A percentile compares a stretch with the other conserved stretches of the same genome.
Evolutionary conservation across 2,329 filamentous ascomycete genomes (phyloP).

Genomic region (Fusarium longipes): DNA sequence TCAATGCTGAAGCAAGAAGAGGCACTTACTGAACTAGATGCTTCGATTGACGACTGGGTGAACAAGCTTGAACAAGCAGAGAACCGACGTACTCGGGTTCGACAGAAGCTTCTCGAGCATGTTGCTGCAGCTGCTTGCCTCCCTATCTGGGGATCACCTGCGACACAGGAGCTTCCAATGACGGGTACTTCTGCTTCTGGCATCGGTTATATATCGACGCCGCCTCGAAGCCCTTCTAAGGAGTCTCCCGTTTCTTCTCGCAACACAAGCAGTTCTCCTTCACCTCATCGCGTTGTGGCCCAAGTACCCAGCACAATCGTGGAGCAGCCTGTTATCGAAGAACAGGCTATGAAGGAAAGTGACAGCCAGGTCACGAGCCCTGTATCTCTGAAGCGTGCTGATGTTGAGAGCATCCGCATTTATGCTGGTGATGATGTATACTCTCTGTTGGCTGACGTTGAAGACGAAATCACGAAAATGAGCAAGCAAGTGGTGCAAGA

Average conservation of each 20-base stretch:
- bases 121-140: constrained; percentile 77
- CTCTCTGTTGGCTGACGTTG: constrained; percentile 73
- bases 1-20: constrained; percentile 84
- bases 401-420: constrained; percentile 73
- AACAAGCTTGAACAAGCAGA: constrained; percentile 83
- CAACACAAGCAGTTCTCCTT: constrained; percentile 55
- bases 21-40: constrained; percentile 79
- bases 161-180: constrained; percentile 55
- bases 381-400: constrained; percentile 51
- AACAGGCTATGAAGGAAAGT: constrained; percentile 47
- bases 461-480: constrained; percentile 58
- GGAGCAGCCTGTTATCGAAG: constrained; percentile 62
- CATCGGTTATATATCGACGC: constrained; percentile 62
- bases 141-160: constrained; percentile 44
- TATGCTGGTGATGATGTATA: constrained; percentile 77
- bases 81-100: constrained; percentile 78
- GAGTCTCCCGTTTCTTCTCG: constrained; percentile 48
- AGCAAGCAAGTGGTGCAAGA: constrained; percentile 39
- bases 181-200: constrained; percentile 52
- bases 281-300: constrained; percentile 63
- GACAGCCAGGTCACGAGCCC: constrained; percentile 44
- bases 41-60: constrained; percentile 84
- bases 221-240: constrained; percentile 69
- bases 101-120: constrained; percentile 84
- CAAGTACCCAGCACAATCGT: constrained; percentile 68